Conservation (phyloP, 345 rosid species). For the Atalantia buxifolia region DNA sequence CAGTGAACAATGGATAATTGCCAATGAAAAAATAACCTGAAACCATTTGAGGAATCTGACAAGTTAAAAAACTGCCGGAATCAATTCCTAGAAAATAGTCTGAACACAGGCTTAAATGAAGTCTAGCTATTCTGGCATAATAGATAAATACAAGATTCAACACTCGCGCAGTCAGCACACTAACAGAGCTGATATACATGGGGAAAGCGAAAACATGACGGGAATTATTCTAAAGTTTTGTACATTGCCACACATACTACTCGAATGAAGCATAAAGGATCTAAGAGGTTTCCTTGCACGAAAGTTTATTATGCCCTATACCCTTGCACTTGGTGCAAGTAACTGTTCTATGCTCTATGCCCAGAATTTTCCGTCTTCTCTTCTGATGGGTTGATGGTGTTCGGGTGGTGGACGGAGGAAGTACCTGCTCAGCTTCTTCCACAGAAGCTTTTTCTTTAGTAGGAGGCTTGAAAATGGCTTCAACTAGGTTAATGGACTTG, state of each 20-base stretch:
- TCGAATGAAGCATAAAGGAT: background rate
- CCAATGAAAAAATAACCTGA: background rate
- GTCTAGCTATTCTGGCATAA: background rate
- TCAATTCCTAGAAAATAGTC: background rate
- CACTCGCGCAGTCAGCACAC: background rate
- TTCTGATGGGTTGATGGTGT: constrained; percentile 43
- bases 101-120: background rate
- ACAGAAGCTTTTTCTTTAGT: constrained; percentile 31
- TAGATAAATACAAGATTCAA: background rate
- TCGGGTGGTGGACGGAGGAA: constrained; percentile 51
- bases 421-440: constrained; percentile 33
- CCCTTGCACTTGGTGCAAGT: constrained; percentile 74
- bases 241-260: background rate
- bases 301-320: constrained; percentile 77
- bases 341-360: constrained; percentile 47
- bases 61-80: background rate
- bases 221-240: background rate
- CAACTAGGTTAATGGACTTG: constrained; percentile 44
- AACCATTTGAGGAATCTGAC: background rate
- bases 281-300: constrained; percentile 60
- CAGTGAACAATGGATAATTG: too few relatives aligned
- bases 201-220: background rate
- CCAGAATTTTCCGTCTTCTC: constrained; percentile 40
- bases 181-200: background rate
- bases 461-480: constrained; percentile 7